Evolutionary conservation across 1,284 basidiomycete species (phyloP), one percentile per base, ranked within the genome.

Genomic region (Chalciporus sp.): DNA sequence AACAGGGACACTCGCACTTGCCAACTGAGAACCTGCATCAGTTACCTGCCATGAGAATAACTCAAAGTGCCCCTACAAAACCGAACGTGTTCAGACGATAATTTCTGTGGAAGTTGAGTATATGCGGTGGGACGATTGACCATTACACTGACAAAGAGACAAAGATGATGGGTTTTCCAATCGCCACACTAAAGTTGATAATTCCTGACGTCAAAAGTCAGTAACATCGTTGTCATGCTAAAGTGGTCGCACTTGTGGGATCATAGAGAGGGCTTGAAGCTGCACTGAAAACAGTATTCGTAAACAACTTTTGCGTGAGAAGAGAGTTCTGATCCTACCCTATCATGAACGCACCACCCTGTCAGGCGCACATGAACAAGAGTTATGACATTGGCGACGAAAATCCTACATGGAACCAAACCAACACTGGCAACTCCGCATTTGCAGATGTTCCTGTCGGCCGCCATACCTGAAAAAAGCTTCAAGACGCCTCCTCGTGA

Each of bases 1-100:
- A 0, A 78, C 68, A 0, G 73, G 68, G 6, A 84, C 74, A 51
- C 73, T 67, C 2, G 68, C 58, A 53, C 83, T 84, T 2, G 84
- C 72, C 47, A 84, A 69, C 83, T 84, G 44, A 31, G 7, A 2
- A 53, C 4, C 7, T 31, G 37, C 26, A 31, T 57, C 39, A 44
- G 41, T 23, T n/a, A 6, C 19, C 40, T 26, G 39, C 42, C 1
- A 4, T 23, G 23, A 6, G 6, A 10, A 5, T 14, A 10, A 26
- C 7, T 7, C 12, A 4, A 16, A 16, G 17, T 31, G 8, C 33
- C 9, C 59, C 47, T 41, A 62, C 61, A 23, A 62, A 62, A 41
- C 61, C 61, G 33, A 63, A 63, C 0, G 62, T 60, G 28, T 62
- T 62, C 17, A 2, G 14, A 14, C 62, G 60, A 42, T 49, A 58